Evolutionary conservation across 2,329 filamentous ascomycete species (phyloP).

Genomic region (Neofusicoccum kwambonambiense): DNA sequence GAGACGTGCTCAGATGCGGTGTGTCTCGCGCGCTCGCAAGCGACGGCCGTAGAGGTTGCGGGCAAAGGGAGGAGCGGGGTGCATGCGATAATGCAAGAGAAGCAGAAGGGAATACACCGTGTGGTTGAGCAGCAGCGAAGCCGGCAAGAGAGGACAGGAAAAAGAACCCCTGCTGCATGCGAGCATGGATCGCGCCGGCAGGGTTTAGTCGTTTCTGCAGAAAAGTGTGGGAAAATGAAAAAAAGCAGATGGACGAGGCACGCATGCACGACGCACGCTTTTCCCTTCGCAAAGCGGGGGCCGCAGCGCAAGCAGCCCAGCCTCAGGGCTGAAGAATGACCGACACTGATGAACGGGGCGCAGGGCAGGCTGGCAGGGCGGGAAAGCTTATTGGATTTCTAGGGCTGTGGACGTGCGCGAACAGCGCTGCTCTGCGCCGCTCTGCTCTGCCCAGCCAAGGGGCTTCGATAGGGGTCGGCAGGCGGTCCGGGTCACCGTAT

Average conservation of each 20-base stretch:
- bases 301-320: background rate
- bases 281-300: background rate
- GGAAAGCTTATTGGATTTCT: background rate
- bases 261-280: no score
- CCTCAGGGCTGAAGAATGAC: background rate
- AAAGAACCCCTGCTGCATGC: no score
- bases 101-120: no score
- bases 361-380: background rate
- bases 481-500: background rate
- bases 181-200: no score
- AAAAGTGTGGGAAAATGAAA: no score
- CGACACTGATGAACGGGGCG: background rate
- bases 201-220: no score
- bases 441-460: background rate
- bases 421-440: no score
- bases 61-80: background rate
- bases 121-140: no score
- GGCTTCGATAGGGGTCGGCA: background rate
- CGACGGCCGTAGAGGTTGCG: background rate
- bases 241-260: no score
- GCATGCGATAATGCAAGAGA: no score
- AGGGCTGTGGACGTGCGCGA: background rate
- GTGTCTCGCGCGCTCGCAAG: background rate
- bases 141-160: no score
- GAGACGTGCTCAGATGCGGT: conserved; percentile 11